phyloP scores from a whole-genome alignment of 2,329 filamentous ascomycete genomes.

The Aspergillus brasiliensis region DNA sequence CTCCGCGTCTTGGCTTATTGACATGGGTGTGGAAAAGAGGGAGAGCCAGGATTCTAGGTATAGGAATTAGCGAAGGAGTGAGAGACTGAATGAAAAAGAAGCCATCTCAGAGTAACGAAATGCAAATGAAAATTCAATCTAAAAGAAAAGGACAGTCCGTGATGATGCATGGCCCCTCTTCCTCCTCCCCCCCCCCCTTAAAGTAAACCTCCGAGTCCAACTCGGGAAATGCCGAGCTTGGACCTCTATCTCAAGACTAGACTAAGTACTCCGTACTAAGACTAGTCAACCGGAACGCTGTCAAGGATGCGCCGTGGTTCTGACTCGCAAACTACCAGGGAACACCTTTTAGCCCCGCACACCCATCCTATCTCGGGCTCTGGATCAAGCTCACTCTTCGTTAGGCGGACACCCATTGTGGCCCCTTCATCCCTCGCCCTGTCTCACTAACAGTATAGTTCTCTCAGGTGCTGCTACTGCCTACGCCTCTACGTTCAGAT shows the following conservation, averaged over 20 bases:
- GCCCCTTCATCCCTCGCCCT: not conserved
- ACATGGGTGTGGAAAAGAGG: too few species aligned
- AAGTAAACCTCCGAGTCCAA: slow-evolving; percentile 2
- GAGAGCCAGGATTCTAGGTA: too few species aligned
- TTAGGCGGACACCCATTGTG: not conserved
- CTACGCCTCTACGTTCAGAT: not conserved
- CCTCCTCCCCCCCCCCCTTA: not conserved
- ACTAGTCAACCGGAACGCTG: not conserved
- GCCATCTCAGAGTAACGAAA: too few species aligned
- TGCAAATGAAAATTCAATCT: too few species aligned
- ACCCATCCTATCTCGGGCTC: slow-evolving; percentile 1
- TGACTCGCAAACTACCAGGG: slow-evolving; percentile 2
- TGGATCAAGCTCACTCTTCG: not conserved
- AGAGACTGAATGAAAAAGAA: too few species aligned
- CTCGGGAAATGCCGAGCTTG: slow-evolving; percentile 12
- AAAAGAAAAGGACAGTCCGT: too few species aligned
- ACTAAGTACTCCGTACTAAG: too few species aligned
- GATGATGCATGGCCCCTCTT: too few species aligned
- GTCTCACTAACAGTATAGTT: not conserved
- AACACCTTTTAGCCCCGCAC: not conserved
- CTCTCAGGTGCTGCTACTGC: not conserved
- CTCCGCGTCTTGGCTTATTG: too few species aligned
- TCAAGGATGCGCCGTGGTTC: not conserved
- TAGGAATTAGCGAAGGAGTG: too few species aligned
- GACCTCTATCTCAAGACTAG: too few species aligned